Evolutionary conservation across 768 basidiomycete species (phyloP).

Genomic region (Mycena metata): DNA sequence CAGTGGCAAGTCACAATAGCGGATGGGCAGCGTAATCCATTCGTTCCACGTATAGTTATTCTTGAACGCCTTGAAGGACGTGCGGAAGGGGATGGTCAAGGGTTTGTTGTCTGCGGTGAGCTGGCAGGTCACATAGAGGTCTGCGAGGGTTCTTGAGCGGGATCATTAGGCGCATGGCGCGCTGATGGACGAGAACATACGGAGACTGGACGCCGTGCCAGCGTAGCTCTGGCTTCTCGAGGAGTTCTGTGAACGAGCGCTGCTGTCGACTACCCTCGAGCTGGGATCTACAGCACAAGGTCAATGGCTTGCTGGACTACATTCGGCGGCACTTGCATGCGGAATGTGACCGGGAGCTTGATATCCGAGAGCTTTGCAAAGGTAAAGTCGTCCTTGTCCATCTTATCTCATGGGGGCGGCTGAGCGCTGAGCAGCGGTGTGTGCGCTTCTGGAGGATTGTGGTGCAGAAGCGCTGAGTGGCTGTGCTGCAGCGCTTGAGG

Average conservation of each 20-base stretch:
- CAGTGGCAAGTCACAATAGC: slow-evolving; percentile 93
- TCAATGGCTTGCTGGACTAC: slow-evolving; percentile 1
- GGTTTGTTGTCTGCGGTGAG: slow-evolving; percentile 95
- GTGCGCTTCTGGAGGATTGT: slow-evolving; percentile 1
- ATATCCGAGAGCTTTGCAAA: slow-evolving; percentile 93
- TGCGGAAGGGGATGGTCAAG: slow-evolving; percentile 91
- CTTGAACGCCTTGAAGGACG: slow-evolving; percentile 94
- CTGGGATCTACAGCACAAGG: slow-evolving; percentile 69
- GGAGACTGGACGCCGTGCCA: slow-evolving; percentile 88
- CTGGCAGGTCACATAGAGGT: slow-evolving; percentile 94
- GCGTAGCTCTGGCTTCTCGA: slow-evolving; percentile 85
- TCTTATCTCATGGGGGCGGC: slow-evolving; percentile 39
- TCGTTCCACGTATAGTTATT: slow-evolving; percentile 95
- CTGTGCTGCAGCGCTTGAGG: not conserved
- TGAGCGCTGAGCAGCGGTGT: not conserved
- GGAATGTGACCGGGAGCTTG: slow-evolving; percentile 87
- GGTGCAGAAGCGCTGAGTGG: slow-evolving; percentile 2
- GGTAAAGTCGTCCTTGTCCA: slow-evolving; percentile 85
- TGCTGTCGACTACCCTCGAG: slow-evolving; percentile 86
- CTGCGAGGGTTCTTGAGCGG: slow-evolving; percentile 80
- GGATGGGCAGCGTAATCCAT: slow-evolving; percentile 91
- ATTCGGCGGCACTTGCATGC: slow-evolving; percentile 68
- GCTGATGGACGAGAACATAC: slow-evolving; percentile 57
- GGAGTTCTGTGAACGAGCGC: slow-evolving; percentile 79
- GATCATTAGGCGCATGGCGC: slow-evolving; percentile 33